Percentiles rank a stretch among this genome's conserved stretches.
Evolutionary conservation across 2,329 filamentous ascomycete species (phyloP).

Genomic region (Penicillium sp.): DNA sequence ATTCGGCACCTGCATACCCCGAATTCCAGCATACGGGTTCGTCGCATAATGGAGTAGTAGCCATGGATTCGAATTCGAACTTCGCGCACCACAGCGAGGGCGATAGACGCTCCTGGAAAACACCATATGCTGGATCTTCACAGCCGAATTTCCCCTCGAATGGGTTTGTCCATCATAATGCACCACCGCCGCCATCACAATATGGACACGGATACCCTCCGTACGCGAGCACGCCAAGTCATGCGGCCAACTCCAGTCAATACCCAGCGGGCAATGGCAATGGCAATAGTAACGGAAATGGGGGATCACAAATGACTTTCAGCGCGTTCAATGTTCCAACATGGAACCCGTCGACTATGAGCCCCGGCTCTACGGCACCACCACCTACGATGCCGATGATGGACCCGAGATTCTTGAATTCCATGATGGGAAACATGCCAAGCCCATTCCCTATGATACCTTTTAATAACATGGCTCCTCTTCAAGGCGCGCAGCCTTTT

Average conservation of each 20-base stretch:
- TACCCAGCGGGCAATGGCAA: background rate
- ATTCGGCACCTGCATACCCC: background rate
- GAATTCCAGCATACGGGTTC: conserved; percentile 5
- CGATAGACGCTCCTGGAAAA: background rate
- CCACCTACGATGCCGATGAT: conserved; percentile 11
- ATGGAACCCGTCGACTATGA: conserved; percentile 6
- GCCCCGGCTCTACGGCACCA: background rate
- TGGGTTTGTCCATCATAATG: background rate
- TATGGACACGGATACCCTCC: background rate
- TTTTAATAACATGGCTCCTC: conserved; percentile 12
- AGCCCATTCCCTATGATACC: conserved; percentile 17
- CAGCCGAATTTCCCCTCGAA: background rate
- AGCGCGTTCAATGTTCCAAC: conserved; percentile 9
- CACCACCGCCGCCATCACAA: background rate
- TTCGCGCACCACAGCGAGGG: background rate
- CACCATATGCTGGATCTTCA: no score
- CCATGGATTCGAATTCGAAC: background rate
- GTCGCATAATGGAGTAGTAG: conserved; percentile 1
- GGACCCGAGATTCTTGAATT: conserved; percentile 13
- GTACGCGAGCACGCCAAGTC: background rate
- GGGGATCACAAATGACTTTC: conserved; percentile 1
- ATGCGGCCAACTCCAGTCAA: background rate
- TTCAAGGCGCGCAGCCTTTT: conserved; percentile 19
- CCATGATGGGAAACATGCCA: conserved; percentile 1
- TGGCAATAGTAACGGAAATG: no score